These are phyloP conservation scores for Dictyostelium discoideum DNA, from an alignment of 78 protist species.

Conservation along the genomic window DNA sequence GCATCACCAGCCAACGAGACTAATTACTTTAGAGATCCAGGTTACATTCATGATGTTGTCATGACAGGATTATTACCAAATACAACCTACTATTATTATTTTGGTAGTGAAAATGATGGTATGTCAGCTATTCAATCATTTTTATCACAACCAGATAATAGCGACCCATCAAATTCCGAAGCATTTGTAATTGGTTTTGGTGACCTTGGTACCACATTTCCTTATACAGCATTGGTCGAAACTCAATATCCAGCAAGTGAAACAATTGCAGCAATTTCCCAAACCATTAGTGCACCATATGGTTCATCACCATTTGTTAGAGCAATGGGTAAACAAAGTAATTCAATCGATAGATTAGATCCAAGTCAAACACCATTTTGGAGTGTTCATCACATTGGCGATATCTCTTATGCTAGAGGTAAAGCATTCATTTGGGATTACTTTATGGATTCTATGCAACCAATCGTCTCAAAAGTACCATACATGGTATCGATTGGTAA, in stretches of 20 bases:
- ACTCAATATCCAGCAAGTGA: slow-evolving; percentile 37
- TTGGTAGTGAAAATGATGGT: slow-evolving; percentile 57
- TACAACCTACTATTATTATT: slow-evolving; percentile 40
- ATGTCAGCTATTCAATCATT: neutral
- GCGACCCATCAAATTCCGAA: neutral
- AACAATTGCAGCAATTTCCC: neutral
- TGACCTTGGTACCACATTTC: slow-evolving; percentile 58
- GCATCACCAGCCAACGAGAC: slow-evolving; percentile 54
- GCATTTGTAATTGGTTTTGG: slow-evolving; percentile 68
- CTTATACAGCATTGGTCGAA: slow-evolving; percentile 39
- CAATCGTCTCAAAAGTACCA: slow-evolving; percentile 24
- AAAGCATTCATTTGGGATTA: slow-evolving; percentile 77
- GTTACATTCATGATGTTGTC: slow-evolving; percentile 67
- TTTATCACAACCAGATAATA: slow-evolving; percentile 3
- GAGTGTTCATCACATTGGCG: slow-evolving; percentile 80
- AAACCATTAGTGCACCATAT: slow-evolving; percentile 14
- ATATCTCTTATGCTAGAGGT: slow-evolving; percentile 83
- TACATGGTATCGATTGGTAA: slow-evolving; percentile 81
- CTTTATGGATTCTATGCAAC: slow-evolving; percentile 44
- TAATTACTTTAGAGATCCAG: slow-evolving; percentile 67
- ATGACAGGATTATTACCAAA: slow-evolving; percentile 24
- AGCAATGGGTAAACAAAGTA: neutral
- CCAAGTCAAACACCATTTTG: slow-evolving; percentile 43
- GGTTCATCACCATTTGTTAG: slow-evolving; percentile 1
- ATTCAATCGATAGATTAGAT: neutral